Conservation (phyloP, 2,329 filamentous ascomycete species). For the Fusarium compactum region DNA sequence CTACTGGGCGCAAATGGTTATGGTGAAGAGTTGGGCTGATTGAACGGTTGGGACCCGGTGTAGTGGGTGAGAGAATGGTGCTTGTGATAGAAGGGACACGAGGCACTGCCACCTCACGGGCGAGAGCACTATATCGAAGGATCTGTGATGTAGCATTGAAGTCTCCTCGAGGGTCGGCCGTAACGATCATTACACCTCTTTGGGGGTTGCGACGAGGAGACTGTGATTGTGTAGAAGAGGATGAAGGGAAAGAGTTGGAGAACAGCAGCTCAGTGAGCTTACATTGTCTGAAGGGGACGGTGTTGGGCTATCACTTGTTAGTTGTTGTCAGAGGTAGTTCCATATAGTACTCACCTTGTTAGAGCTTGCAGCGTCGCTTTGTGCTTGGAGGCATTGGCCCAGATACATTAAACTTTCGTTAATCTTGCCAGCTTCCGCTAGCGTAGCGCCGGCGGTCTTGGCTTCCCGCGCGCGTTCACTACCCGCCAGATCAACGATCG, state of each 20-base stretch:
- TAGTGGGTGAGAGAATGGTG: conserved; percentile 66
- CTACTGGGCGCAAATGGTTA: conserved; percentile 56
- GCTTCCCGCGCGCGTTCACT: conserved; percentile 94
- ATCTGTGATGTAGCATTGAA: conserved; percentile 98
- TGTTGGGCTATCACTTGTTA: conserved; percentile 66
- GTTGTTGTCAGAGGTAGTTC: conserved; percentile 1
- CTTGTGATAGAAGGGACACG: conserved; percentile 85
- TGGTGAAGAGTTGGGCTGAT: conserved; percentile 53
- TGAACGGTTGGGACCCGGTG: conserved; percentile 42
- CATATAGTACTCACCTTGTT: conserved; percentile 69
- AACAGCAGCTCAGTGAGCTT: conserved; percentile 88
- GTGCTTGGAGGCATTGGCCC: conserved; percentile 95
- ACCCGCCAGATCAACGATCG: conserved; percentile 91
- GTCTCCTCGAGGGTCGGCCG: conserved; percentile 90
- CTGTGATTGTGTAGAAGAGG: conserved; percentile 56
- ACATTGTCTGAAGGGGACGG: conserved; percentile 85
- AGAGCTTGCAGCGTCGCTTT: conserved; percentile 80
- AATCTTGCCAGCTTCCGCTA: conserved; percentile 97
- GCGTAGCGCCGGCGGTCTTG: conserved; percentile 91
- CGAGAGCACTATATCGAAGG: conserved; percentile 90
- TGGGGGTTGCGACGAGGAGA: conserved; percentile 74
- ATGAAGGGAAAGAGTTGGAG: conserved; percentile 85
- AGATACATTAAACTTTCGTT: conserved; percentile 99
- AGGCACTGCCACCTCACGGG: conserved; percentile 91
- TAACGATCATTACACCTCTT: conserved; percentile 95